These are phyloP conservation scores for Eutypa lata DNA, from an alignment of 2,329 filamentous ascomycete species.

Conservation along the genomic window DNA sequence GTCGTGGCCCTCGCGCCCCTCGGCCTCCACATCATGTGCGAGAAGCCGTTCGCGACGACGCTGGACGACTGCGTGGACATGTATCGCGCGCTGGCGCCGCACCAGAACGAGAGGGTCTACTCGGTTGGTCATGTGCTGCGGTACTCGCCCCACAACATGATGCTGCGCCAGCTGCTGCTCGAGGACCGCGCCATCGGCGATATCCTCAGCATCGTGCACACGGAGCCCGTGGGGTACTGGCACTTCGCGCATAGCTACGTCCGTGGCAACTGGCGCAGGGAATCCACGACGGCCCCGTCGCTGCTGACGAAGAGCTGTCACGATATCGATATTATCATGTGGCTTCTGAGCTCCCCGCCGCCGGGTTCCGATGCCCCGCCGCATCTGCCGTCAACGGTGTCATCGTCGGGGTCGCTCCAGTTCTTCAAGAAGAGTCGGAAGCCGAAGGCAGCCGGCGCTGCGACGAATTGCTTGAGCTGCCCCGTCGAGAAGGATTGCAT, in stretches of 20 bases:
- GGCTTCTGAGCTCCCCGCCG: conserved; percentile 78
- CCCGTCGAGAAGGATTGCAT: conserved; percentile 71
- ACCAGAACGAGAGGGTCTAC: conserved; percentile 55
- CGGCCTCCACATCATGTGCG: conserved; percentile 82
- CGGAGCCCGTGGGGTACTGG: conserved; percentile 94
- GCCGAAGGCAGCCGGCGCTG: conserved; percentile 66
- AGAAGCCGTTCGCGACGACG: conserved; percentile 86
- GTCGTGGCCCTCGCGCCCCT: conserved; percentile 69
- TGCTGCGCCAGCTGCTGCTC: conserved; percentile 74
- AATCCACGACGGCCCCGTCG: conserved; percentile 72
- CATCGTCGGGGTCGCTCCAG: conserved; percentile 72
- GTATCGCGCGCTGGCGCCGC: conserved; percentile 51
- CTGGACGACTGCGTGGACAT: conserved; percentile 76
- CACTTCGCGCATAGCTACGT: conserved; percentile 92
- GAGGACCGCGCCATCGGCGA: conserved; percentile 77
- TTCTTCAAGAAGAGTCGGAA: conserved; percentile 77
- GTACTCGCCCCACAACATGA: conserved; percentile 89
- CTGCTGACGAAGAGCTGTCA: conserved; percentile 95
- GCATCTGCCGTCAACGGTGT: conserved; percentile 74
- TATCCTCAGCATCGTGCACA: conserved; percentile 82
- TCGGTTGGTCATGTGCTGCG: conserved; percentile 91
- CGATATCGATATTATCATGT: conserved; percentile 89
- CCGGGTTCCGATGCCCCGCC: conserved; percentile 44
- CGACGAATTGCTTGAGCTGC: conserved; percentile 87
- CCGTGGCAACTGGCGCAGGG: conserved; percentile 88